phyloP scores from a whole-genome alignment of 495 filamentous ascomycete species.

The Hypoxylon subgilvum region DNA sequence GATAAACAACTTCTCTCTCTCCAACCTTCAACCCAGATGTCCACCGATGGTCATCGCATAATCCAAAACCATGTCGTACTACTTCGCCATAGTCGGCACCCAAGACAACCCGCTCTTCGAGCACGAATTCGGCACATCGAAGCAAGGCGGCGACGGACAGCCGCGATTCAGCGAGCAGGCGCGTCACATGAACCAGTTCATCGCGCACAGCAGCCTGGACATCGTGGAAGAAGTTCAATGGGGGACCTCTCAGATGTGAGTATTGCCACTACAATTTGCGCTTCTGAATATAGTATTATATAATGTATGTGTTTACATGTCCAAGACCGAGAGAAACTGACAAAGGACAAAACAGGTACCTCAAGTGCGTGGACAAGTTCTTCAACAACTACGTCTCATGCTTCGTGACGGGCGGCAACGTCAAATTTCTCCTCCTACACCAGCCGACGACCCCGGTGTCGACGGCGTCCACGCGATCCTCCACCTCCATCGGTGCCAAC shows the following conservation, averaged over 20 bases:
- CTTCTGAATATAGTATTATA: neutral
- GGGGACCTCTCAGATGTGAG: slow-evolving; percentile 77
- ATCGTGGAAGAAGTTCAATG: slow-evolving; percentile 96
- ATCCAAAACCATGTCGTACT: slow-evolving; percentile 77
- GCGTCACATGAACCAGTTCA: slow-evolving; percentile 94
- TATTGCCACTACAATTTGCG: slow-evolving; percentile 6
- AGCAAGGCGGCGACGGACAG: slow-evolving; percentile 89
- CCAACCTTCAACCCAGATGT: neutral
- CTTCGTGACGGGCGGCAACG: slow-evolving; percentile 83
- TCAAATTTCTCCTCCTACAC: slow-evolving; percentile 89
- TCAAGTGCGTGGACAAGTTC: slow-evolving; percentile 93
- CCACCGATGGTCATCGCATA: slow-evolving; percentile 44
- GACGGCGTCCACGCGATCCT: slow-evolving; percentile 54
- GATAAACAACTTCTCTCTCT: too few species aligned
- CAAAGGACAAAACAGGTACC: slow-evolving; percentile 67
- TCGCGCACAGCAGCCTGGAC: slow-evolving; percentile 89
- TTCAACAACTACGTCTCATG: slow-evolving; percentile 88
- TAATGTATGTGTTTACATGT: neutral
- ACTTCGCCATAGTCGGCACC: slow-evolving; percentile 93
- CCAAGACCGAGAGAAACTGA: neutral
- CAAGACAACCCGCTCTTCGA: slow-evolving; percentile 95
- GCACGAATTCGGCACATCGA: slow-evolving; percentile 93
- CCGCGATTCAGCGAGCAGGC: slow-evolving; percentile 84
- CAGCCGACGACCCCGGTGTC: slow-evolving; percentile 62
- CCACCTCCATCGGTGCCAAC: slow-evolving; percentile 76